Conservation (phyloP, 768 basidiomycete species). For the Tricholoma terreum region DNA sequence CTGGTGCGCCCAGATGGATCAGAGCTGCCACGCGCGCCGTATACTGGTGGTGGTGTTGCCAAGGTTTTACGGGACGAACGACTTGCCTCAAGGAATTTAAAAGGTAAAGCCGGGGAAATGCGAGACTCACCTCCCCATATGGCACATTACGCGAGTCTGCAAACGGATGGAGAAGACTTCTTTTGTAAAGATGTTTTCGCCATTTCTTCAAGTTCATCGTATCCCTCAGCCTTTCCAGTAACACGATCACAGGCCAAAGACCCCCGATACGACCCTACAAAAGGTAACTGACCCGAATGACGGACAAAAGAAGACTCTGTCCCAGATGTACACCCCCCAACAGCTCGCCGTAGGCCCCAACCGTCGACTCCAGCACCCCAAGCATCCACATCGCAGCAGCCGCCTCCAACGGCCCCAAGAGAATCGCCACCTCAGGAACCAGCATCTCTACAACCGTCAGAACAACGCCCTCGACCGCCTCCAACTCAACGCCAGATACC, state of each 20-base stretch:
- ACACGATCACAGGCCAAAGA: background rate
- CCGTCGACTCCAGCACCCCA: too few species aligned
- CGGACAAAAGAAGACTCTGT: background rate
- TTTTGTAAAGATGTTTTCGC: background rate
- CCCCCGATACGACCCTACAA: background rate
- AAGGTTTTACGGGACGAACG: background rate
- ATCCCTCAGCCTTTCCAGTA: background rate
- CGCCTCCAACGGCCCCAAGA: too few species aligned
- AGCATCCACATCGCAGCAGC: too few species aligned
- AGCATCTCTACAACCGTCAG: background rate
- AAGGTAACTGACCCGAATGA: background rate
- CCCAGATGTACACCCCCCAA: background rate
- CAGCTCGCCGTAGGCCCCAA: too few species aligned
- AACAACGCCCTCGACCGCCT: too few species aligned
- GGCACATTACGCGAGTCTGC: background rate
- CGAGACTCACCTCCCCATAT: slow-evolving; percentile 8
- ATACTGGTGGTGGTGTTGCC: background rate
- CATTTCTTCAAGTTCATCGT: background rate
- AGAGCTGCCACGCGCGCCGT: background rate
- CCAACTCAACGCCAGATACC: too few species aligned
- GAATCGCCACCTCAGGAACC: background rate
- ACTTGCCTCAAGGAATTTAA: background rate
- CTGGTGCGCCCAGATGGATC: background rate
- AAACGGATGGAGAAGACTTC: background rate
- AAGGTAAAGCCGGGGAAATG: slow-evolving; percentile 5